A percentile compares a stretch with the other conserved stretches of the same genome.
Evolutionary conservation across 768 basidiomycete species (phyloP).

Genomic region (Russula olivacea): DNA sequence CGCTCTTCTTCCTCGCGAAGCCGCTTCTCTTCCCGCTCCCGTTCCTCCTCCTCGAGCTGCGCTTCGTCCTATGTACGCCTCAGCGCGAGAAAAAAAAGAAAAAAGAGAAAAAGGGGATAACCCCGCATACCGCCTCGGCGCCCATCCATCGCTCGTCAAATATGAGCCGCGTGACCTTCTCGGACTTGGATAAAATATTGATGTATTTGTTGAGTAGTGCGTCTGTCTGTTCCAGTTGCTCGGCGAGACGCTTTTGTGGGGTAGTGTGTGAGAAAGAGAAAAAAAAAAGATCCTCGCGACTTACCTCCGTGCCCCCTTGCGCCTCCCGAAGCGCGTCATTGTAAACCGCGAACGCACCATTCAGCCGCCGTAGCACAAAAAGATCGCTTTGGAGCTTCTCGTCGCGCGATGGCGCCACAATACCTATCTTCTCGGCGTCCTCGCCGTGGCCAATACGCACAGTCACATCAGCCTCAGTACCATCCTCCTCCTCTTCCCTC

Average conservation of each 20-base stretch:
- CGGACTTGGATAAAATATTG: conserved; percentile 60
- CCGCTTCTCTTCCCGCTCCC: conserved; percentile 37
- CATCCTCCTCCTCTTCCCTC: conserved; percentile 16
- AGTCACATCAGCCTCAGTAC: conserved; percentile 27
- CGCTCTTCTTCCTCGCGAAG: conserved; percentile 35
- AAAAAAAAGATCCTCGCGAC: conserved; percentile 21
- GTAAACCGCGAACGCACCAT: conserved; percentile 60
- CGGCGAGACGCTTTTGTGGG: conserved; percentile 46
- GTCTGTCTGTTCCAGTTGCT: conserved; percentile 66
- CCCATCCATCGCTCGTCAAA: conserved; percentile 76
- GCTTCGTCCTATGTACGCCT: conserved; percentile 50
- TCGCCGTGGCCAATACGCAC: conserved; percentile 26
- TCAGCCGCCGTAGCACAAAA: conserved; percentile 66
- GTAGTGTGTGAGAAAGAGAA: neutral
- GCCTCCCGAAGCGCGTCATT: conserved; percentile 61
- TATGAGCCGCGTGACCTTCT: conserved; percentile 59
- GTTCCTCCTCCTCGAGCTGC: conserved; percentile 41
- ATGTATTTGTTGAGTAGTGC: conserved; percentile 72
- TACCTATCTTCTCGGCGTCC: conserved; percentile 21
- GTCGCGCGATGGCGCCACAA: conserved; percentile 43
- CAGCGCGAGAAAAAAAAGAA: too few species aligned
- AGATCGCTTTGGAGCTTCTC: conserved; percentile 72
- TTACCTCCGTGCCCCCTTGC: conserved; percentile 65
- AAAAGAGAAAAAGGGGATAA: neutral
- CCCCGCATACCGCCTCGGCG: conserved; percentile 52